Base-by-base conservation (phyloP, 108 stramenopile species). In the Aureococcus anophagefferens region DNA sequence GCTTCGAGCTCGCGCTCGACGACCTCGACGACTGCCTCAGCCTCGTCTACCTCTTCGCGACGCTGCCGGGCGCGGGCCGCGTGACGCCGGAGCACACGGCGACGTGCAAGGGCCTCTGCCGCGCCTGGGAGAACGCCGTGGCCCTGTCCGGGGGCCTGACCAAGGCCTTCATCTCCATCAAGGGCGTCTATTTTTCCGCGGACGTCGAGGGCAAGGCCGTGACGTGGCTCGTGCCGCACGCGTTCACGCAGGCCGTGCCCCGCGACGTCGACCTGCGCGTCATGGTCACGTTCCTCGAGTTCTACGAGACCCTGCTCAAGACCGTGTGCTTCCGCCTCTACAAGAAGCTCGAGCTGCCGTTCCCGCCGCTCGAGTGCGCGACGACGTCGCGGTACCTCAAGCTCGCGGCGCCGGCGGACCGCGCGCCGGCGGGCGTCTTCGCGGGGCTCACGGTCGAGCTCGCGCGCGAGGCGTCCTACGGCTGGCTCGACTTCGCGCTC, bases 241-340 rank as follows among this genome's bases (percentile, higher is more conserved):
- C 86, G 69, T 99, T 96, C 77, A 94, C 96, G 7, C 95, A 94
- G 74, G 78, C 87, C 74, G 75, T 93, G 75, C 95, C 95, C 31
- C 77, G 83, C 30, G 96, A 96, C 74, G 96, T 99, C 40, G 98
- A 99, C 77, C 94, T 93, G 79, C 86, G 90, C 34, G 94, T 99
- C 71, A 98, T 99, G 96, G 68, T 89, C 33, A 99, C 98, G 17
- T 99, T 99, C 79, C 89, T 99, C 62, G 98, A 98, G 83, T 97
- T 99, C 79, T 96, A 98, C 76, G 94, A 97, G 74, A 89, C 89
- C 16, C 76, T 97, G 21, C 71, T 98, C 68, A 85, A 89, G 66
- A 98, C 98, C 83, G 94, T 93, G 14, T 72, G 98, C 71, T 99
- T 82, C 89, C 97, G 97, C 77, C 80, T 99, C 15, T 99, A 94